Conservation (phyloP, 805 yeast species). For the Teunomyces tritomae region DNA sequence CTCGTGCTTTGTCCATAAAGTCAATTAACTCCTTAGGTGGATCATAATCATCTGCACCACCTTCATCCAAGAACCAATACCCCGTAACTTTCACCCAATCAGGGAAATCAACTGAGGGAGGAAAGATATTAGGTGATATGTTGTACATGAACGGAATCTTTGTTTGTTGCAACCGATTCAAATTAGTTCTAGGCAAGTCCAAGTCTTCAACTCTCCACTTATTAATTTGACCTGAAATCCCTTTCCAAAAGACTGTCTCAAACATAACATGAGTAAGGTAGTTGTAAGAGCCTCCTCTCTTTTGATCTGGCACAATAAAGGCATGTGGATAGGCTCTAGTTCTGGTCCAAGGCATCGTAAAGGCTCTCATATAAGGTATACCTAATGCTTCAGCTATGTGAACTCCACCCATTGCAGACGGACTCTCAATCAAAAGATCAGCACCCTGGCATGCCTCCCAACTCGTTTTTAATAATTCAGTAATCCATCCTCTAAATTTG, state of each 20-base stretch:
- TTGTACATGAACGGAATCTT: conserved; percentile 87
- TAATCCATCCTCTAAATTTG: conserved; percentile 81
- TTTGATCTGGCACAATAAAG: conserved; percentile 89
- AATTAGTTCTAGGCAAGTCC: conserved; percentile 62
- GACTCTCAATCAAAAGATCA: conserved; percentile 90
- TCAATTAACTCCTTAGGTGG: conserved; percentile 59
- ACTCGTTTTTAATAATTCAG: conserved; percentile 63
- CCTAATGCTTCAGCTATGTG: conserved; percentile 91
- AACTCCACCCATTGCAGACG: conserved; percentile 92
- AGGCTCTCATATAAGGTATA: conserved; percentile 90
- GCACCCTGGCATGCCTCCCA: conserved; percentile 86
- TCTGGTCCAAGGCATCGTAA: conserved; percentile 98
- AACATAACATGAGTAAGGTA: conserved; percentile 89
- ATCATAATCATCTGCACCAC: conserved; percentile 42
- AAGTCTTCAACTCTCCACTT: conserved; percentile 77
- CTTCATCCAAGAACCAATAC: conserved; percentile 87
- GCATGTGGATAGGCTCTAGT: conserved; percentile 97
- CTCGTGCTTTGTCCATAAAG: conserved; percentile 63
- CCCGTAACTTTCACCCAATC: conserved; percentile 97
- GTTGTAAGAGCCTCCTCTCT: conserved; percentile 89
- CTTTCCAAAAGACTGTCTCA: conserved; percentile 92
- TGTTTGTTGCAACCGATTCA: conserved; percentile 68
- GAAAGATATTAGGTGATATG: conserved; percentile 82
- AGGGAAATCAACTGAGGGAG: conserved; percentile 89
- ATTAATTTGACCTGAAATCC: conserved; percentile 82